Conservation (phyloP, 371 early-diverging fungal genomes). For the Smittium culicis region DNA sequence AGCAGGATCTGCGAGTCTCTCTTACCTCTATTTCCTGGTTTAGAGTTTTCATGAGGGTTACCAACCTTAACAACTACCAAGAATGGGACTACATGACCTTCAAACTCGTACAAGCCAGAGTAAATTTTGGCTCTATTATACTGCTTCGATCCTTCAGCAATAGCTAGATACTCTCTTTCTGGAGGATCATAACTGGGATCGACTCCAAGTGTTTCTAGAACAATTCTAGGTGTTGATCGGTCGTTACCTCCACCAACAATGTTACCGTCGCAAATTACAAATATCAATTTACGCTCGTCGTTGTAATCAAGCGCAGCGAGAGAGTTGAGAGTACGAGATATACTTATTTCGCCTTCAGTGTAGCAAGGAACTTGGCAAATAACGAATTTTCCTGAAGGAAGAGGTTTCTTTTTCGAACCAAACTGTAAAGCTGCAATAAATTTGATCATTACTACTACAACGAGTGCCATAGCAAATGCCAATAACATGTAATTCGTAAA, state of each 20-base stretch:
- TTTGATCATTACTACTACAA: conserved; percentile 66
- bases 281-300: conserved; percentile 79
- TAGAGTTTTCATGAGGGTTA: conserved; percentile 48
- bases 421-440: conserved; percentile 76
- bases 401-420: conserved; percentile 48
- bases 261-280: conserved; percentile 77
- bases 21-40: conserved; percentile 94
- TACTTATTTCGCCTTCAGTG: conserved; percentile 80
- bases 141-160: conserved; percentile 76
- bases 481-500: conserved; percentile 73
- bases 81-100: conserved; percentile 74
- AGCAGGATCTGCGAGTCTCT: conserved; percentile 96
- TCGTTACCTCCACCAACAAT: conserved; percentile 92
- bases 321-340: conserved; percentile 80
- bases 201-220: conserved; percentile 81
- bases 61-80: conserved; percentile 90
- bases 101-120: conserved; percentile 80
- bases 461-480: conserved; percentile 53
- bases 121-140: conserved; percentile 92
- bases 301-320: conserved; percentile 71
- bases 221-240: conserved; percentile 88
- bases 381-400: conserved; percentile 71
- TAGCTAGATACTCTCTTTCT: conserved; percentile 63
- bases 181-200: conserved; percentile 73
- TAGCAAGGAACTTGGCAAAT: conserved; percentile 87